Conservation (phyloP, 345 rosid species). For the Sonneratia caseolaris region DNA sequence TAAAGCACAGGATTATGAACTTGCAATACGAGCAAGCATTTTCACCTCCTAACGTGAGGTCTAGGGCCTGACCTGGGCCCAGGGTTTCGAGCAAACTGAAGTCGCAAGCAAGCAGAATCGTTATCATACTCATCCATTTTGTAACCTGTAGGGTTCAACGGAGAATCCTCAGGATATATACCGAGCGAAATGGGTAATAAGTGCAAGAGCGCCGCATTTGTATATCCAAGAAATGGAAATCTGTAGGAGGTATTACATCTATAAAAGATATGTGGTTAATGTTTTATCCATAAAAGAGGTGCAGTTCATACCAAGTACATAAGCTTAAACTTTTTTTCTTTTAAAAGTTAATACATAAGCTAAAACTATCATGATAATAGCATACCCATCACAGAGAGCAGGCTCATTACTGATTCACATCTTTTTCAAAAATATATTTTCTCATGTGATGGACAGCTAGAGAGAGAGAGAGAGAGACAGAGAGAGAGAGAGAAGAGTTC, state of each 20-base stretch:
- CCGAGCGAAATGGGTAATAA: not conserved
- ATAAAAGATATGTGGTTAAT: not conserved
- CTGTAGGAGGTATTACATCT: not conserved
- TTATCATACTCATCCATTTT: conserved; percentile 63
- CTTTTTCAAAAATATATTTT: not conserved
- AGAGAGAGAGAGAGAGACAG: too few relatives aligned
- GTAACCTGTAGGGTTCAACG: conserved; percentile 39
- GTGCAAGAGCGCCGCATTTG: too few relatives aligned
- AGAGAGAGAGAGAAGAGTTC: not conserved
- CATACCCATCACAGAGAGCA: not conserved
- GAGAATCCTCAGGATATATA: not conserved
- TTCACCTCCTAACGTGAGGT: conserved; percentile 45
- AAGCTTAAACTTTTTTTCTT: too few relatives aligned
- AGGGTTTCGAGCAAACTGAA: conserved; percentile 64
- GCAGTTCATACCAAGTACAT: not conserved
- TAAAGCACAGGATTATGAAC: conserved; percentile 6
- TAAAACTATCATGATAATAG: not conserved
- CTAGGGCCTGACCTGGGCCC: conserved; percentile 27
- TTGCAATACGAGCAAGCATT: not conserved
- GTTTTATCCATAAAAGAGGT: too few relatives aligned
- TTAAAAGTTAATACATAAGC: too few relatives aligned
- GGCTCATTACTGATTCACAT: not conserved
- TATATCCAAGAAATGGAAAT: too few relatives aligned
- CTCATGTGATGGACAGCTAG: conserved; percentile 7
- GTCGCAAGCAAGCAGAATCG: conserved; percentile 57